These are phyloP conservation scores for Populus pruinosa DNA, from an alignment of 345 rosid genomes.

Conservation along the genomic window DNA sequence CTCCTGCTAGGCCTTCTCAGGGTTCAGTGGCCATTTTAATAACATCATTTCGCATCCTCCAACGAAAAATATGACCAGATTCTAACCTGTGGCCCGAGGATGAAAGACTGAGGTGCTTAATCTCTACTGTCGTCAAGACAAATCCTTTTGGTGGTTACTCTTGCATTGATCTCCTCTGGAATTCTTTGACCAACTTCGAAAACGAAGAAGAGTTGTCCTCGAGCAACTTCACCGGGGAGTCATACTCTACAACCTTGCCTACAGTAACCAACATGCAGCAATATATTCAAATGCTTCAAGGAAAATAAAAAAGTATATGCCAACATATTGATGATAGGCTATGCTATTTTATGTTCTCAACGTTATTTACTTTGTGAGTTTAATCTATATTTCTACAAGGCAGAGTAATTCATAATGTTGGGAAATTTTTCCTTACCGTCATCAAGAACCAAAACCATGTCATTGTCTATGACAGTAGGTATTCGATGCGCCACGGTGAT, in stretches of 20 bases:
- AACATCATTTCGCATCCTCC: neutral
- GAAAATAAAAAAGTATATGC: neutral
- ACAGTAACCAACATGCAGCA: constrained; percentile 7
- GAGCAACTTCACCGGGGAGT: constrained; percentile 44
- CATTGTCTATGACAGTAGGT: constrained; percentile 77
- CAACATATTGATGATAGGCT: neutral
- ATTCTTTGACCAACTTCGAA: constrained; percentile 62
- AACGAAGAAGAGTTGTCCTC: constrained; percentile 56
- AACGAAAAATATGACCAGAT: neutral
- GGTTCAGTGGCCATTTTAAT: neutral
- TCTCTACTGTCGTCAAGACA: constrained; percentile 1
- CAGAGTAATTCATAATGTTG: neutral
- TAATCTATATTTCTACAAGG: neutral
- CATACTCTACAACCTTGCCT: constrained; percentile 53
- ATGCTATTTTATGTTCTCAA: neutral
- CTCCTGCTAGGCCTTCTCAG: neutral
- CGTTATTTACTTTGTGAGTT: no score
- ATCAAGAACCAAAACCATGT: constrained; percentile 77
- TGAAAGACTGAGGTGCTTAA: neutral
- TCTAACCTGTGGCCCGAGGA: neutral
- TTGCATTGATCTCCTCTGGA: constrained; percentile 49
- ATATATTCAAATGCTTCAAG: neutral
- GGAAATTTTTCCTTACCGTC: constrained; percentile 41
- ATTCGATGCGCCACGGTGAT: constrained; percentile 86
- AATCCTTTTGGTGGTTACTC: constrained; percentile 17